Percentiles rank a stretch among this genome's conserved stretches.
phyloP scores from a whole-genome alignment of 768 basidiomycete species.

The Hygrophorus pudorinus region DNA sequence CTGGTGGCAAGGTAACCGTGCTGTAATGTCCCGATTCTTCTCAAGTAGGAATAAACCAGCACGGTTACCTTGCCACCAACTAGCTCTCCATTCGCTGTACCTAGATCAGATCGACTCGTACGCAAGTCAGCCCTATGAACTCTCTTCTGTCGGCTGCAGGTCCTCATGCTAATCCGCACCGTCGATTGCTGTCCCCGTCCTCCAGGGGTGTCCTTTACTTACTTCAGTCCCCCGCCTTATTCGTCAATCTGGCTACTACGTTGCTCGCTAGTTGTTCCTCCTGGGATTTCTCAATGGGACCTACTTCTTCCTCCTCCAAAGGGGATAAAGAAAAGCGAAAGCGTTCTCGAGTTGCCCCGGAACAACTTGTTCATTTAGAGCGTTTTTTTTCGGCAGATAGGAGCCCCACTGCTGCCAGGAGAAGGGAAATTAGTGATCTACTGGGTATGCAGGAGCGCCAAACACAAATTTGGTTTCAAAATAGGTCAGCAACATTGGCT shows the following conservation, averaged over 20 bases:
- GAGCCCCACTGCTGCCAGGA: slow-evolving; percentile 59
- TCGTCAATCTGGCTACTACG: slow-evolving; percentile 17
- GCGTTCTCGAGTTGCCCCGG: slow-evolving; percentile 69
- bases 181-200: no score
- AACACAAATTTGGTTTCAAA: slow-evolving; percentile 88
- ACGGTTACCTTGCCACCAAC: slow-evolving; percentile 19
- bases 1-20: slow-evolving; percentile 19
- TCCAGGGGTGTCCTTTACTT: no score
- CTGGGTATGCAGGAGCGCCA: slow-evolving; percentile 82
- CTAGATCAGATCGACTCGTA: slow-evolving; percentile 27
- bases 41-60: no score
- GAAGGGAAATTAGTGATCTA: slow-evolving; percentile 63
- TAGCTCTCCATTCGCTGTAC: slow-evolving; percentile 15
- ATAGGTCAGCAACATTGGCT: slow-evolving; percentile 39
- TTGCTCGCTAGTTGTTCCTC: slow-evolving; percentile 12
- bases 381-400: slow-evolving; percentile 57
- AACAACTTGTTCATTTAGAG: slow-evolving; percentile 71
- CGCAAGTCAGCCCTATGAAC: no score
- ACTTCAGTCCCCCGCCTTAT: not conserved
- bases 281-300: slow-evolving; percentile 19
- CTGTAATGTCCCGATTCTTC: no score
- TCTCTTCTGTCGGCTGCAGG: not conserved
- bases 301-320: slow-evolving; percentile 18
- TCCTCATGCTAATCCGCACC: not conserved
- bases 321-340: slow-evolving; percentile 53